phyloP scores from a whole-genome alignment of 2,329 filamentous ascomycete species.

The Cladosporium sp. region DNA sequence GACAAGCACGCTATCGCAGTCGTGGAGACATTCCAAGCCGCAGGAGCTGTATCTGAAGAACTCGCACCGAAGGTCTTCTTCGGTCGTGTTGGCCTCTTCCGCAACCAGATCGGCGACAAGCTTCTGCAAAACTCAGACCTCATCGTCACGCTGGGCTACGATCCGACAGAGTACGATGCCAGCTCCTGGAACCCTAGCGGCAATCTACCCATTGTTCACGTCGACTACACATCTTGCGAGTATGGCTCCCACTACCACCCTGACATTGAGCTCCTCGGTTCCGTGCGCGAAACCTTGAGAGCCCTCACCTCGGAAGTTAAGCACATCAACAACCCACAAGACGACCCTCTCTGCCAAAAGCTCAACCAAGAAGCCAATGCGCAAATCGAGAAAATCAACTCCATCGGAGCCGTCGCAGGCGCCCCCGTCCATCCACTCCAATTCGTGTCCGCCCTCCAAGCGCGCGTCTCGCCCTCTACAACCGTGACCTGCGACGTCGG shows the following conservation, averaged over 20 bases:
- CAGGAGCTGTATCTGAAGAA: slow-evolving; percentile 43
- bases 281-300: slow-evolving; percentile 39
- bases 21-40: slow-evolving; percentile 50
- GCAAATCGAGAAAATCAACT: slow-evolving; percentile 29
- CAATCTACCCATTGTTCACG: slow-evolving; percentile 39
- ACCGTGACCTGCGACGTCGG: slow-evolving; percentile 46
- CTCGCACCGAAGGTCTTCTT: slow-evolving; percentile 42
- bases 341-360: slow-evolving; percentile 32
- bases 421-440: slow-evolving; percentile 43
- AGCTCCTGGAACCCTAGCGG: slow-evolving; percentile 41
- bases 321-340: slow-evolving; percentile 33
- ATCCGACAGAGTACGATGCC: slow-evolving; percentile 47
- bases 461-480: slow-evolving; percentile 37
- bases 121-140: slow-evolving; percentile 42
- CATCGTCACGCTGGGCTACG: slow-evolving; percentile 44
- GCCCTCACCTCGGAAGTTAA: slow-evolving; percentile 32
- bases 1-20: slow-evolving; percentile 41
- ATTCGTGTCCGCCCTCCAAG: slow-evolving; percentile 43
- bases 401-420: slow-evolving; percentile 19
- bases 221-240: slow-evolving; percentile 40
- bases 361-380: slow-evolving; percentile 36
- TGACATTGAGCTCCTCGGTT: slow-evolving; percentile 41
- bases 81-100: slow-evolving; percentile 46
- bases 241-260: slow-evolving; percentile 42
- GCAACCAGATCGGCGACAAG: slow-evolving; percentile 47